Evolutionary conservation across 345 rosid species (phyloP), one percentile per base, ranked within the genome.

Genomic region (Syzygium aromaticum): DNA sequence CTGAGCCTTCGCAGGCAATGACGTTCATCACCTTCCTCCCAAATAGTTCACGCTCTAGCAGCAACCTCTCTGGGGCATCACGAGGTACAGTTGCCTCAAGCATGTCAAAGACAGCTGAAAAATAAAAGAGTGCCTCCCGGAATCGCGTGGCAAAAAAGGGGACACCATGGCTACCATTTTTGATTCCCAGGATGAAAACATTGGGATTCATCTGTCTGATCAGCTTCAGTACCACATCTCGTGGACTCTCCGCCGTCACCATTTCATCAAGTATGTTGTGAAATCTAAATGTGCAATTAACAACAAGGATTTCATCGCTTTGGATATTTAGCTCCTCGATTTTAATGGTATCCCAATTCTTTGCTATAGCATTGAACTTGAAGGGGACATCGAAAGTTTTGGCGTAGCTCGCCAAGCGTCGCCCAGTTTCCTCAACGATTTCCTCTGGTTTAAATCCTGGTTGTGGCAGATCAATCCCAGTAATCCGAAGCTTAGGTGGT

Each of bases 381-480:
- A 94, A 92, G 22, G 95, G 95, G 77, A 93, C 95, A 28, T 91
- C 84, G 89, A 90, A 92, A 73, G 88, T 90, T 46, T 90, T 89
- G 1, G 92, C 91, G 51, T 88, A 92, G 86, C 90, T 93, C 88
- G 86, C 88, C 85, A 94, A 85, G 63, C 93, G 93, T 28, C 59
- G 89, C 15, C 95, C 95, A 0, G 96, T 92, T 85, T 91, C 95
- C 84, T 94, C 94, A 52, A 94, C 84, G 77, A 93, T 91, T 84
- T 89, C 92, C 56, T 92, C 92, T 28, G 95, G 95, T 43, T 93
- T 87, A 85, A 93, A 92, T 77, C 96, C 96, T 8, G 95, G 93
- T 64, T 90, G 91, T 0, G 93, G 96, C 83, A 92, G 84, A 88
- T 94, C 96, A 11, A 94, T 89, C 38, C 92, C 94, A 2, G 96